A percentile compares a stretch with the other conserved stretches of the same genome.
Conservation (phyloP, 345 rosid genomes). For the Ceriops zippeliana region DNA sequence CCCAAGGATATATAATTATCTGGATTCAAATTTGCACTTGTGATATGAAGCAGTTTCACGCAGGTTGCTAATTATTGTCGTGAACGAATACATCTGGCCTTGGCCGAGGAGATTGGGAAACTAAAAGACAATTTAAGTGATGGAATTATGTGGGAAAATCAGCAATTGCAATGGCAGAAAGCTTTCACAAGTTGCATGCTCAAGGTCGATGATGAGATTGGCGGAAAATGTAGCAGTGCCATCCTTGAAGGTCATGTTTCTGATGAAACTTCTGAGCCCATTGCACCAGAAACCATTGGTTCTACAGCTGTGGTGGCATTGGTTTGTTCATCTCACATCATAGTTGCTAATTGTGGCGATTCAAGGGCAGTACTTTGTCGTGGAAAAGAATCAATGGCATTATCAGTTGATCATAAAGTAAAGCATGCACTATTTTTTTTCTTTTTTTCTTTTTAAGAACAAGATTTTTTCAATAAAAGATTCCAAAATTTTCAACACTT, state of each 20-base stretch:
- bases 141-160: slow-evolving; percentile 5
- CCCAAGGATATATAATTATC: slow-evolving; percentile 9
- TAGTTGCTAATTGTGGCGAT: slow-evolving; percentile 31
- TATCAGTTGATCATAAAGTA: slow-evolving; percentile 29
- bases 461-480: not conserved
- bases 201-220: slow-evolving; percentile 30
- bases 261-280: slow-evolving; percentile 17
- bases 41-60: slow-evolving; percentile 39
- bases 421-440: not conserved
- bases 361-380: slow-evolving; percentile 32
- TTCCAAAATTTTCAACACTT: not conserved
- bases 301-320: slow-evolving; percentile 29
- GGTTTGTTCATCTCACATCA: slow-evolving; percentile 29
- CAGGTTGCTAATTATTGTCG: slow-evolving; percentile 30
- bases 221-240: slow-evolving; percentile 25
- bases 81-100: slow-evolving; percentile 21
- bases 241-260: slow-evolving; percentile 24
- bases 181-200: slow-evolving; percentile 22
- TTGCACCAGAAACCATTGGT: slow-evolving; percentile 31
- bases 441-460: not conserved
- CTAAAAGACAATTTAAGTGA: slow-evolving; percentile 7
- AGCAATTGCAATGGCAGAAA: slow-evolving; percentile 24
- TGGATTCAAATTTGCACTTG: slow-evolving; percentile 13
- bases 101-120: slow-evolving; percentile 26
- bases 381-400: slow-evolving; percentile 25